These are phyloP conservation scores for Incumbomyces lentus DNA, from an alignment of 2,329 filamentous ascomycete genomes.

Conservation along the genomic window DNA sequence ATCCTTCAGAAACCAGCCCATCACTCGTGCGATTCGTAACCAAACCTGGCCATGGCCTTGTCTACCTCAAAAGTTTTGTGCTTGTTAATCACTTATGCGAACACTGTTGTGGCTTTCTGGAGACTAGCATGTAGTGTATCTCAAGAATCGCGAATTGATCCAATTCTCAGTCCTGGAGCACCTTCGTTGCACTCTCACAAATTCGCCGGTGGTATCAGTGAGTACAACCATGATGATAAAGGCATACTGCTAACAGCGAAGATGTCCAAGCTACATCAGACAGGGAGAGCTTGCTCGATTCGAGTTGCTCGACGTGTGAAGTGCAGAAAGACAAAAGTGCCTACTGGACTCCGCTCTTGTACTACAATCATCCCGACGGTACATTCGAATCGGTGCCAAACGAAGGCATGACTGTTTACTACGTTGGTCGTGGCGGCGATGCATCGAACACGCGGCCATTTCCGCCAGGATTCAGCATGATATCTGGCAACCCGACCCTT, in stretches of 20 bases:
- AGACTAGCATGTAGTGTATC: conserved; percentile 2
- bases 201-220: conserved; percentile 5
- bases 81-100: neutral
- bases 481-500: conserved; percentile 56
- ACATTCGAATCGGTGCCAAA: conserved; percentile 22
- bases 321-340: conserved; percentile 74
- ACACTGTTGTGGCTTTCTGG: conserved; percentile 1
- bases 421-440: conserved; percentile 15
- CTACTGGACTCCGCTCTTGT: conserved; percentile 74
- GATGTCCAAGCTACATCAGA: conserved; percentile 52
- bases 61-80: no score
- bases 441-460: conserved; percentile 59
- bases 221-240: neutral
- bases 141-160: conserved; percentile 2
- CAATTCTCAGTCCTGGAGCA: neutral
- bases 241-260: conserved; percentile 27
- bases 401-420: conserved; percentile 43
- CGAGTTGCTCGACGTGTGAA: conserved; percentile 68
- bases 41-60: no score
- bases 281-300: conserved; percentile 48
- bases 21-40: no score
- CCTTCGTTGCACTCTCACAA: neutral
- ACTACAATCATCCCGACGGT: conserved; percentile 64
- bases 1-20: no score
- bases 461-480: conserved; percentile 68